phyloP scores from a whole-genome alignment of 2,329 filamentous ascomycete species.

The Ceratocystis smalleyi region DNA sequence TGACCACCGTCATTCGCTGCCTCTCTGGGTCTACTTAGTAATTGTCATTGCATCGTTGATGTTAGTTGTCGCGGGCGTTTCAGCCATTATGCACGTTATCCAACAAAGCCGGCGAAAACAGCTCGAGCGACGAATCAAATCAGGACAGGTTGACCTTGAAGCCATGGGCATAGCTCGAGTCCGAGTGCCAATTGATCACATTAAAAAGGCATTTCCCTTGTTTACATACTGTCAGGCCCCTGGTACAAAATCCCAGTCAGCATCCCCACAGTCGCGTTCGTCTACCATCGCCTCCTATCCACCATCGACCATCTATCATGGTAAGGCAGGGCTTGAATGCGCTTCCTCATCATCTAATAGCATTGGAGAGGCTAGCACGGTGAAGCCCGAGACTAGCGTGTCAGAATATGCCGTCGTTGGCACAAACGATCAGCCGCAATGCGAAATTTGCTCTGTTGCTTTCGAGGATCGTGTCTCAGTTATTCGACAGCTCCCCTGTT shows the following conservation, averaged over 20 bases:
- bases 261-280: not conserved
- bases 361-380: constrained; percentile 17
- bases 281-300: not conserved
- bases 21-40: constrained; percentile 65
- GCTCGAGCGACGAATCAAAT: constrained; percentile 54
- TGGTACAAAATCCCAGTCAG: constrained; percentile 24
- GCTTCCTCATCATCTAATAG: constrained; percentile 21
- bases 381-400: not conserved
- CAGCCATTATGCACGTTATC: constrained; percentile 58
- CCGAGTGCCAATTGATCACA: constrained; percentile 54
- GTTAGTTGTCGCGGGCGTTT: constrained; percentile 50
- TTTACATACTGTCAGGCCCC: constrained; percentile 56
- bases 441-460: constrained; percentile 78
- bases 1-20: constrained; percentile 41
- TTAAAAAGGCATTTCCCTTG: constrained; percentile 55
- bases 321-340: not conserved
- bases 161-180: constrained; percentile 69
- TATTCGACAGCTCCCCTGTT: constrained; percentile 75
- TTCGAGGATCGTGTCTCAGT: constrained; percentile 54
- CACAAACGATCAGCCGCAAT: constrained; percentile 59
- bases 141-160: constrained; percentile 74
- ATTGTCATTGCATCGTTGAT: constrained; percentile 58
- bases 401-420: constrained; percentile 22
- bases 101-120: constrained; percentile 54
- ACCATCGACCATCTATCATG: not conserved